Evolutionary conservation across 768 basidiomycete genomes (phyloP).

Genomic region (Boletus insuetus): DNA sequence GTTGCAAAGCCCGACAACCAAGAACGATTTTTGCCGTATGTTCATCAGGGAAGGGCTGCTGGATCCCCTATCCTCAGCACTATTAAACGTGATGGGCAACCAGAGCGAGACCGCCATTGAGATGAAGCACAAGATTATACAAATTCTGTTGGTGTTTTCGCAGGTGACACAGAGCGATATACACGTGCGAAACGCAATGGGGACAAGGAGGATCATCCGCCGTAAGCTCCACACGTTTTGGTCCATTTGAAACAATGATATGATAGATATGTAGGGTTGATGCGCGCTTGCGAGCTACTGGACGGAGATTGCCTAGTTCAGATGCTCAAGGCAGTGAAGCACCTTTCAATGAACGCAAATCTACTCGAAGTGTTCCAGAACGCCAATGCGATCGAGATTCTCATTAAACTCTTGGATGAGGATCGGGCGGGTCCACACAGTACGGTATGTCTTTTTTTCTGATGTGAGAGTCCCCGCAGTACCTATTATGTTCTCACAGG

Average conservation of each 20-base stretch:
- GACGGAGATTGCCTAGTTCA: slow-evolving; percentile 86
- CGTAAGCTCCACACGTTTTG: slow-evolving; percentile 50
- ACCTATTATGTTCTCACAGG: slow-evolving; percentile 45
- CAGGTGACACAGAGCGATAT: slow-evolving; percentile 96
- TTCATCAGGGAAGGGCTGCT: slow-evolving; percentile 94
- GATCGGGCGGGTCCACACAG: slow-evolving; percentile 75
- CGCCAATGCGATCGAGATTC: slow-evolving; percentile 88
- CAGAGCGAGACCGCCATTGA: slow-evolving; percentile 62
- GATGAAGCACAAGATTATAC: slow-evolving; percentile 86
- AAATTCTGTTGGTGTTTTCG: slow-evolving; percentile 86
- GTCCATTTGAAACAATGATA: slow-evolving; percentile 2
- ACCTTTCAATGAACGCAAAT: slow-evolving; percentile 90
- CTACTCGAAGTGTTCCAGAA: slow-evolving; percentile 93
- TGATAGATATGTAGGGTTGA: slow-evolving; percentile 54
- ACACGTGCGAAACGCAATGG: slow-evolving; percentile 89
- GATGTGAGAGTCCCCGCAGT: not conserved
- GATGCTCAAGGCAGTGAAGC: slow-evolving; percentile 93
- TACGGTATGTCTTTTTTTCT: slow-evolving; percentile 52
- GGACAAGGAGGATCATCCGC: slow-evolving; percentile 83
- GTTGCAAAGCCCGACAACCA: slow-evolving; percentile 91
- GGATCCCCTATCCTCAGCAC: slow-evolving; percentile 86
- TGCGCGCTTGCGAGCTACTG: slow-evolving; percentile 84
- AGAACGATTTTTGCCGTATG: slow-evolving; percentile 98
- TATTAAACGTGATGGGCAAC: slow-evolving; percentile 83
- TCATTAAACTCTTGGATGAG: slow-evolving; percentile 83